Conservation (phyloP, 768 basidiomycete genomes). For the Tylopilus felleus region DNA sequence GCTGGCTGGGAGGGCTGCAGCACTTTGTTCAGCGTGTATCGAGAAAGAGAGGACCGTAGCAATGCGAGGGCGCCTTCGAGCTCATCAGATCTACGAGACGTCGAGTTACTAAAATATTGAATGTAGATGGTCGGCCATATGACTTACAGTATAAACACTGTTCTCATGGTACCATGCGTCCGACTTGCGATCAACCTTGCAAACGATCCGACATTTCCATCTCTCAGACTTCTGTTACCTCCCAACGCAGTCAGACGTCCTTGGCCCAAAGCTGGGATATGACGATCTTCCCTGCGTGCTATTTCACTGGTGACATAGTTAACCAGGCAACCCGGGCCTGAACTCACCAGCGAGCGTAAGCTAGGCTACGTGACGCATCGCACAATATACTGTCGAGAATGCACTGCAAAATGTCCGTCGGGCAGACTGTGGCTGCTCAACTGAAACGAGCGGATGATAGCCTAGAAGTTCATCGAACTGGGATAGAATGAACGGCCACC, state of each 20-base stretch:
- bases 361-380: too few relatives aligned
- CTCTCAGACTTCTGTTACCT: slow-evolving; percentile 38
- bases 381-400: too few relatives aligned
- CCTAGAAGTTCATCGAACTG: too few relatives aligned
- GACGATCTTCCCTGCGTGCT: slow-evolving; percentile 43
- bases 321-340: too few relatives aligned
- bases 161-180: slow-evolving; percentile 66
- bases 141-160: slow-evolving; percentile 58
- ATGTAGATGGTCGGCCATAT: neutral
- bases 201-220: slow-evolving; percentile 20
- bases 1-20: slow-evolving; percentile 27
- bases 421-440: too few relatives aligned
- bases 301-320: too few relatives aligned
- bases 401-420: too few relatives aligned
- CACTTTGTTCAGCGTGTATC: slow-evolving; percentile 60
- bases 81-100: slow-evolving; percentile 41
- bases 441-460: too few relatives aligned
- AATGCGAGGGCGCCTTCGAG: slow-evolving; percentile 52
- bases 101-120: neutral
- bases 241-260: slow-evolving; percentile 68
- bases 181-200: slow-evolving; percentile 64
- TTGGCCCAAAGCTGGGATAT: slow-evolving; percentile 51
- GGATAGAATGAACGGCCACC: too few relatives aligned
- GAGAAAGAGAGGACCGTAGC: slow-evolving; percentile 57
- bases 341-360: too few relatives aligned